Evolutionary conservation across 176 grass and related monocot genomes (phyloP).

Genomic region (Aegilops umbellulata): DNA sequence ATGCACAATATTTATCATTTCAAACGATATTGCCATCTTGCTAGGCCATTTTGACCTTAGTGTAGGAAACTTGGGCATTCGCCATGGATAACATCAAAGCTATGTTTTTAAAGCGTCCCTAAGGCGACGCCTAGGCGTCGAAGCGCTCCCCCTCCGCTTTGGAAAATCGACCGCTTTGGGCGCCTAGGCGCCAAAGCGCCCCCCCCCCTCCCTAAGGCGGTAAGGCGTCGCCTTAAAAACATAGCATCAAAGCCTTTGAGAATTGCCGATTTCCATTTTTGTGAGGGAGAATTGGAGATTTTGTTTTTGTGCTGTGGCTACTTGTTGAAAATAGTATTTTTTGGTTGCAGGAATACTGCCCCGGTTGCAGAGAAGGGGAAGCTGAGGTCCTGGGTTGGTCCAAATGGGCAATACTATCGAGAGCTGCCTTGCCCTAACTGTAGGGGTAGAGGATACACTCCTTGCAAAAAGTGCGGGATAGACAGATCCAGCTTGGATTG

Average conservation of each 20-base stretch:
- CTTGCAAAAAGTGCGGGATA: constrained; percentile 73
- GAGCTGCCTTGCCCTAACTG: constrained; percentile 90
- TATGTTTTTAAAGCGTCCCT: too few species aligned
- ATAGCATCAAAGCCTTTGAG: background rate
- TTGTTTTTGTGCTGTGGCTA: background rate
- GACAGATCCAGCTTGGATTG: constrained; percentile 81
- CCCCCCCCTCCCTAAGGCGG: too few species aligned
- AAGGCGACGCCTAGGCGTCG: too few species aligned
- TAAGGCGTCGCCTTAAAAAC: too few species aligned
- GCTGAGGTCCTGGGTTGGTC: constrained; percentile 80
- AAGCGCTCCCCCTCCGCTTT: too few species aligned
- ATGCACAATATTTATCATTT: background rate
- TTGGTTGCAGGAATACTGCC: constrained; percentile 49
- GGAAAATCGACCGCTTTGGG: too few species aligned
- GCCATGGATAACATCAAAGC: background rate
- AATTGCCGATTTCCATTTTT: too few species aligned
- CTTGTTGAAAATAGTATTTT: background rate
- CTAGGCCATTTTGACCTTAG: background rate
- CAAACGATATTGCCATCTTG: background rate
- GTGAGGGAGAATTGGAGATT: background rate
- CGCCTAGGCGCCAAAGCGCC: too few species aligned
- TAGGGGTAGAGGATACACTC: constrained; percentile 83
- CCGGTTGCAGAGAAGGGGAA: constrained; percentile 51
- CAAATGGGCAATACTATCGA: constrained; percentile 90
- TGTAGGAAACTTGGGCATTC: background rate